These are phyloP conservation scores for Clonostachys rosea DNA, from an alignment of 2,329 filamentous ascomycete species.

Conservation along the genomic window DNA sequence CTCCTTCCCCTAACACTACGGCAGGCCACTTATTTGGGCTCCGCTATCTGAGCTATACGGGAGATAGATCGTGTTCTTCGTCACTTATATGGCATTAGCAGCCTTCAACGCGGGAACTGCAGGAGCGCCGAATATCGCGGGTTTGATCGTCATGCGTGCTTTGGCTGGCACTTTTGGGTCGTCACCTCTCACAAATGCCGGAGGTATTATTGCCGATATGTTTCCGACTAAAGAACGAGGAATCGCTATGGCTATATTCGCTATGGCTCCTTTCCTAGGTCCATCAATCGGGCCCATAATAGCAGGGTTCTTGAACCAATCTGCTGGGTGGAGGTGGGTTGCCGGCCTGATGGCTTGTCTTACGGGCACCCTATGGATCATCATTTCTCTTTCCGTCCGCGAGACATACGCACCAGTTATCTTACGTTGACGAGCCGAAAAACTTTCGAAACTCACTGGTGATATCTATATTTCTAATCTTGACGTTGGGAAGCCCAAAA, in stretches of 20 bases:
- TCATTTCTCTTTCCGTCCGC: conserved; percentile 35
- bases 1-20: conserved; percentile 49
- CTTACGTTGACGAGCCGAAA: conserved; percentile 37
- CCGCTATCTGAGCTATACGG: conserved; percentile 5
- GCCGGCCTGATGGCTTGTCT: conserved; percentile 52
- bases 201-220: conserved; percentile 57
- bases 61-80: conserved; percentile 34
- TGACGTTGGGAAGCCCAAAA: conserved; percentile 18
- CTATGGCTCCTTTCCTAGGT: conserved; percentile 57
- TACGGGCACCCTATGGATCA: conserved; percentile 45
- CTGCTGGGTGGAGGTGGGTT: conserved; percentile 55
- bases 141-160: conserved; percentile 57
- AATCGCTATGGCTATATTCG: conserved; percentile 57
- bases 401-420: conserved; percentile 51
- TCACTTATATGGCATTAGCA: conserved; percentile 53
- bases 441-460: conserved; percentile 39
- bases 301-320: conserved; percentile 52
- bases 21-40: conserved; percentile 39
- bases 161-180: conserved; percentile 54
- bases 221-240: conserved; percentile 46
- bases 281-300: conserved; percentile 53
- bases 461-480: conserved; percentile 44
- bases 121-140: conserved; percentile 44
- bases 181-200: conserved; percentile 54
- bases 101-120: conserved; percentile 28